These are phyloP conservation scores for Rosa rugosa DNA, from an alignment of 306 rosid genomes.

Conservation along the genomic window DNA sequence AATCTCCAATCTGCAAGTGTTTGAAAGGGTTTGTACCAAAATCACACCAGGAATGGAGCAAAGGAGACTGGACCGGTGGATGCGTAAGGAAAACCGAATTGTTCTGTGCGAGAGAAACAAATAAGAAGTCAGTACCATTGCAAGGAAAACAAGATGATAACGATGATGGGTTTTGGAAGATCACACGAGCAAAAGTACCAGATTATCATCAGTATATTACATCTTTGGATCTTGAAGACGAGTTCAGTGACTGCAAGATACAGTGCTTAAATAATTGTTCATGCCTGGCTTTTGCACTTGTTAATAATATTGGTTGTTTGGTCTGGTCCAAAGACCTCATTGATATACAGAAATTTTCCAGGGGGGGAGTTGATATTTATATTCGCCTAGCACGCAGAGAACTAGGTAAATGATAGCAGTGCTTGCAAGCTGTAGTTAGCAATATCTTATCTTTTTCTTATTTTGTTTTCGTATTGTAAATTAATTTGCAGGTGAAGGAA, in stretches of 20 bases:
- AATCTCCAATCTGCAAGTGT: constrained; percentile 8
- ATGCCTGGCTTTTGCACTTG: constrained; percentile 30
- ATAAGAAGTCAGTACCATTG: not conserved
- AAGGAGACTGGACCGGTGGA: constrained; percentile 24
- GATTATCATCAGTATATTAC: constrained; percentile 16
- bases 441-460: no score
- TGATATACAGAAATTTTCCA: constrained; percentile 7
- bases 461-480: no score
- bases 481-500: constrained; percentile 2
- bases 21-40: constrained; percentile 21
- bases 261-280: constrained; percentile 35
- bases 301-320: constrained; percentile 24
- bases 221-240: no score
- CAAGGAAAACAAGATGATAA: not conserved
- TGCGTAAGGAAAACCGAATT: constrained; percentile 15
- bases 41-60: constrained; percentile 9
- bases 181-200: constrained; percentile 1
- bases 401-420: constrained; percentile 22
- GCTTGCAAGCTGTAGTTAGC: no score
- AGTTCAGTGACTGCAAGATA: constrained; percentile 7
- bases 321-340: constrained; percentile 25
- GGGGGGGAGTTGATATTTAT: not conserved
- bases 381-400: constrained; percentile 33
- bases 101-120: not conserved
- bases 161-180: constrained; percentile 7